These are phyloP conservation scores for Penicillium psychrofluorescens DNA, from an alignment of 495 filamentous ascomycete species.

Conservation along the genomic window DNA sequence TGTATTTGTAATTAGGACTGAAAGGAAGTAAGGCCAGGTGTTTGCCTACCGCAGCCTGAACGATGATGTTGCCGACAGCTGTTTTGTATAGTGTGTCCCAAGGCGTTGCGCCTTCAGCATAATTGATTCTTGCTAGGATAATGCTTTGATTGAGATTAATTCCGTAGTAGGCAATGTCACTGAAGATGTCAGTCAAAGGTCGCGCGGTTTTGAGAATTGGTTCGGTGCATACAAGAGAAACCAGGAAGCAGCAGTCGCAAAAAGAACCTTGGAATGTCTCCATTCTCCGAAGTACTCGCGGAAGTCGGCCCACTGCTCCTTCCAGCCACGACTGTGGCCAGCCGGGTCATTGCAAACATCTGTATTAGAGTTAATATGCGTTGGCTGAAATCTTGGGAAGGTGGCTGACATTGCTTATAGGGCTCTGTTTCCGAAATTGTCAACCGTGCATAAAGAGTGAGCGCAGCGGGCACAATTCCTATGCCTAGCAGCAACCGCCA, in stretches of 20 bases:
- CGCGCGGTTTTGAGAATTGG: too few species aligned
- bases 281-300: conserved; percentile 13
- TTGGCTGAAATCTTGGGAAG: background rate
- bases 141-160: conserved; percentile 32
- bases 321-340: conserved; percentile 8
- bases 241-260: conserved; percentile 16
- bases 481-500: conserved; percentile 12
- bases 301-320: conserved; percentile 14
- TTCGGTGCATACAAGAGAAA: conserved; percentile 12
- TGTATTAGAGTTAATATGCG: background rate
- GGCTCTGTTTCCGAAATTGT: conserved; percentile 8
- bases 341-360: conserved; percentile 7
- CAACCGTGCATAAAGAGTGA: conserved; percentile 12
- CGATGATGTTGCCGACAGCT: conserved; percentile 28
- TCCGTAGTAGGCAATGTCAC: conserved; percentile 33
- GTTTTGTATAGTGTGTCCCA: conserved; percentile 23
- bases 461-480: conserved; percentile 7
- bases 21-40: background rate
- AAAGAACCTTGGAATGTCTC: conserved; percentile 13
- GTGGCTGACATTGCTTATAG: conserved; percentile 8
- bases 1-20: background rate
- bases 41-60: conserved; percentile 15
- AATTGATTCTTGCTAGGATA: conserved; percentile 23
- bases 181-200: background rate
- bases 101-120: conserved; percentile 19